Base-by-base conservation (phyloP, 2,329 filamentous ascomycete species). In the Fusarium bactridioides region DNA sequence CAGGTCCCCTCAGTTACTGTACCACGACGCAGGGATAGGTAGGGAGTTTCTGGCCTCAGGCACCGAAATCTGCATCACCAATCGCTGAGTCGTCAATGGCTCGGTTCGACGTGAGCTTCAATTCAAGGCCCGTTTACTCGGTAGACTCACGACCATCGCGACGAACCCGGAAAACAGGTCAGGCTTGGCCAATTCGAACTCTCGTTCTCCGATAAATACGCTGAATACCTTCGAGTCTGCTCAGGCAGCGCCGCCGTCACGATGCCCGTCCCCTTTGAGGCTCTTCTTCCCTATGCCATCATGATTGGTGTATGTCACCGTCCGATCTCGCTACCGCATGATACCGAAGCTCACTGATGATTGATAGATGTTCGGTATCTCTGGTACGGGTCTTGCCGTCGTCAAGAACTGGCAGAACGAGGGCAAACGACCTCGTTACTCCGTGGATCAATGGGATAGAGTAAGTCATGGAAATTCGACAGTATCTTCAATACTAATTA, bases 191-290 rank as follows among this genome's bases (percentile, higher is more conserved):
- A 78, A 78, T 78, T 77, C 68, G 64, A 71, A 40, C 62, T 44
- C 27, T 54, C 43, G 35, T 38, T 48, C 66, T 43, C 68, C 53
- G 23, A 61, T 54, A 67, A 31, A 47, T 37, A 40, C 35, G 57
- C n/a, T 61, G 38, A 51, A 55, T 62, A 69, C 68, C 31, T 62
- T 44, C 29, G 70, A 79, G 79, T 75, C 80, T 79, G 78, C 79
- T 67, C 59, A 71, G 70, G 78, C 77, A 80, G 79, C 80, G 57
- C 68, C 73, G 60, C 59, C 72, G 64, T 74, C 77, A 76, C 61
- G 69, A 91, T 91, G 89, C 87, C 87, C 67, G 82, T 91, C 72
- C 89, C 89, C 53, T 91, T 91, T 82, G 89, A 91, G 82, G 83
- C 88, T 55, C 79, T 91, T 74, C 84, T 91, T 81, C 89, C 89